A percentile compares a stretch with the other conserved stretches of the same genome.
These are phyloP conservation scores for Apophysomyces sp. DNA, from an alignment of 371 early-diverging fungal species.

Conservation along the genomic window DNA sequence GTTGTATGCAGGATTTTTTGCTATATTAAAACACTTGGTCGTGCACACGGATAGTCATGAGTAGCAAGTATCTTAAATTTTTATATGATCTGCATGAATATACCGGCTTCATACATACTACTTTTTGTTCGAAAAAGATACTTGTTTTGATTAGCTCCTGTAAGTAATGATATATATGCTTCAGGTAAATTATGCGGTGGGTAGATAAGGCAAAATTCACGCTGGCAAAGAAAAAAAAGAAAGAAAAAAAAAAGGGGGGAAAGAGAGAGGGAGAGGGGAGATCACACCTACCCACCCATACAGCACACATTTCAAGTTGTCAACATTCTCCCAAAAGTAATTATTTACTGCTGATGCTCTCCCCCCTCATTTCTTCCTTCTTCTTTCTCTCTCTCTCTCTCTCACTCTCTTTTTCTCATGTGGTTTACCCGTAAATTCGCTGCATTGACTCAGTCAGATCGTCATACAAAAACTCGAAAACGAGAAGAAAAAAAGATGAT, in stretches of 20 bases:
- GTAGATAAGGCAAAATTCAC: not conserved
- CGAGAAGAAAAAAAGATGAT: not conserved
- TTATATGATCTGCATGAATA: not conserved
- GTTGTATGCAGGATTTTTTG: not conserved
- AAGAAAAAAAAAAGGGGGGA: not conserved
- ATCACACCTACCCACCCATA: not conserved
- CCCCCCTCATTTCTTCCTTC: not conserved
- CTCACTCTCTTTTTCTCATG: slow-evolving; percentile 16
- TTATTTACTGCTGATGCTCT: slow-evolving; percentile 4
- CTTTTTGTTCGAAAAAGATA: too few species aligned
- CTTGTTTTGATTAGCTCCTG: not conserved
- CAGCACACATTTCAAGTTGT: slow-evolving; percentile 4
- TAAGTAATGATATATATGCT: not conserved
- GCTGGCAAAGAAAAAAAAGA: not conserved
- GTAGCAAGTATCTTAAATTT: too few species aligned
- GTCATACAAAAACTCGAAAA: slow-evolving; percentile 9
- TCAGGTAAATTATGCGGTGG: not conserved
- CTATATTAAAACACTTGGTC: not conserved
- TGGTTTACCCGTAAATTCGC: slow-evolving; percentile 38
- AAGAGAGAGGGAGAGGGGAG: slow-evolving; percentile 5
- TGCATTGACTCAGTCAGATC: slow-evolving; percentile 19
- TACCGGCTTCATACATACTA: too few species aligned
- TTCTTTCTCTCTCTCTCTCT: not conserved
- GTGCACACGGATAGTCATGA: not conserved
- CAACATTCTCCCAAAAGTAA: slow-evolving; percentile 8